phyloP scores from a whole-genome alignment of 2,329 filamentous ascomycete species.

The Fusarium ambrosium region DNA sequence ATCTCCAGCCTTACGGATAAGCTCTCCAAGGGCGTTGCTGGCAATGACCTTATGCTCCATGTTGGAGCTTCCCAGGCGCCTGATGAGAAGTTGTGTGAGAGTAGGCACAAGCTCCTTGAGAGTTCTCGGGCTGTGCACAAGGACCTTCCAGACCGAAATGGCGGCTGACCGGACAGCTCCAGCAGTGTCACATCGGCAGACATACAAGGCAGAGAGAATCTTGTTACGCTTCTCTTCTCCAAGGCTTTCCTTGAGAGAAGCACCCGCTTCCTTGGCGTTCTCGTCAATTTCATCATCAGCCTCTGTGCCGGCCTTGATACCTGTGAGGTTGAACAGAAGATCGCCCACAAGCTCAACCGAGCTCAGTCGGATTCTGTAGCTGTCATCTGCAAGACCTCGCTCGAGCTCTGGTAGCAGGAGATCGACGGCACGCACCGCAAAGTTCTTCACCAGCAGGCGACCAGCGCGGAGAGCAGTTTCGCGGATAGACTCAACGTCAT shows the following conservation, averaged over 20 bases:
- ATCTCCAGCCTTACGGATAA: slow-evolving; percentile 97
- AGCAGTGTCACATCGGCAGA: slow-evolving; percentile 97
- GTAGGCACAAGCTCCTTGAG: slow-evolving; percentile 96
- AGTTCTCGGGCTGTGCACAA: slow-evolving; percentile 91
- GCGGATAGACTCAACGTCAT: slow-evolving; percentile 95
- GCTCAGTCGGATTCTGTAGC: slow-evolving; percentile 96
- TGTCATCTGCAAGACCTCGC: slow-evolving; percentile 96
- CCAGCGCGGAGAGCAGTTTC: slow-evolving; percentile 97
- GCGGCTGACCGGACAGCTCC: slow-evolving; percentile 90
- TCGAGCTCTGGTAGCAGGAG: slow-evolving; percentile 94
- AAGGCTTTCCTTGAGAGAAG: slow-evolving; percentile 92
- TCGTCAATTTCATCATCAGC: slow-evolving; percentile 86
- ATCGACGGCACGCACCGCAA: slow-evolving; percentile 94
- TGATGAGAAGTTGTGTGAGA: slow-evolving; percentile 93
- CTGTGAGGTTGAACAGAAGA: slow-evolving; percentile 96
- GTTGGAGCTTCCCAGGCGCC: slow-evolving; percentile 92
- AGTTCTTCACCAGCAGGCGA: slow-evolving; percentile 96
- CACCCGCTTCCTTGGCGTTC: slow-evolving; percentile 84
- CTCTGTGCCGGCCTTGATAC: slow-evolving; percentile 84
- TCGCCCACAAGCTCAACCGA: slow-evolving; percentile 98
- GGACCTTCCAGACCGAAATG: slow-evolving; percentile 94
- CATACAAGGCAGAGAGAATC: slow-evolving; percentile 96
- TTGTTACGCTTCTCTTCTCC: slow-evolving; percentile 98
- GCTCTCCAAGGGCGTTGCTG: slow-evolving; percentile 94
- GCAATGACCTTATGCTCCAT: slow-evolving; percentile 99